A percentile compares a stretch with the other conserved stretches of the same genome.
phyloP scores from a whole-genome alignment of 1,139 yeast genomes.

The Kluyveromyces sp. region DNA sequence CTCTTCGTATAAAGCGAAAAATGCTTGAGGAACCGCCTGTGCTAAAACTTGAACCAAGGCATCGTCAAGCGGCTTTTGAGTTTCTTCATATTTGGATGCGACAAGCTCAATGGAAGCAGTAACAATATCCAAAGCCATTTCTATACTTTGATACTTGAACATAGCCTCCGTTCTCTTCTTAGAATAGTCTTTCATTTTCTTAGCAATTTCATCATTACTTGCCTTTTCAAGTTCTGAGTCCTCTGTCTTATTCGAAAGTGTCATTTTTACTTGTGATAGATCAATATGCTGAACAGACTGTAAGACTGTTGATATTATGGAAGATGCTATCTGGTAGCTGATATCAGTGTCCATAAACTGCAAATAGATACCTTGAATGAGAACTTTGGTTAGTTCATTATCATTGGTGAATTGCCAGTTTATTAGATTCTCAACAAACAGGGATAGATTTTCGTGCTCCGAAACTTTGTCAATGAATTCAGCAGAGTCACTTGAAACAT shows the following conservation, averaged over 20 bases:
- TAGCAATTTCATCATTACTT: constrained; percentile 37
- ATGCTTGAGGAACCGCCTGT: constrained; percentile 34
- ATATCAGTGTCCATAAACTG: constrained; percentile 43
- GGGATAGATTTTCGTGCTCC: constrained; percentile 21
- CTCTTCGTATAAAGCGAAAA: constrained; percentile 36
- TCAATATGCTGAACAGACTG: constrained; percentile 34
- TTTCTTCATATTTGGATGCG: constrained; percentile 24
- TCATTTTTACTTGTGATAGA: constrained; percentile 29
- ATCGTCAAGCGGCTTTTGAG: constrained; percentile 20
- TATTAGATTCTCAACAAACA: constrained; percentile 17
- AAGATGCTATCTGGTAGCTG: constrained; percentile 21
- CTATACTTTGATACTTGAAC: constrained; percentile 53
- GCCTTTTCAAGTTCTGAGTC: constrained; percentile 33
- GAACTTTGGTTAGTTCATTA: constrained; percentile 42
- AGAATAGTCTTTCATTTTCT: constrained; percentile 34
- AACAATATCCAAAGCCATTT: constrained; percentile 62
- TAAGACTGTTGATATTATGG: constrained; percentile 29
- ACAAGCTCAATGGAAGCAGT: constrained; percentile 65
- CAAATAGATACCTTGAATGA: constrained; percentile 52
- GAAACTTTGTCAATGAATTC: constrained; percentile 42
- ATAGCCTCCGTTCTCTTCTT: constrained; percentile 42
- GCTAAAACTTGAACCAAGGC: constrained; percentile 30
- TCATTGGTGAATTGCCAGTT: constrained; percentile 24
- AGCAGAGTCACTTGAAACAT: constrained; percentile 56
- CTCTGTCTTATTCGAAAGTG: constrained; percentile 11